Conservation (phyloP, 768 basidiomycete species). For the Boletus sensibilis region DNA sequence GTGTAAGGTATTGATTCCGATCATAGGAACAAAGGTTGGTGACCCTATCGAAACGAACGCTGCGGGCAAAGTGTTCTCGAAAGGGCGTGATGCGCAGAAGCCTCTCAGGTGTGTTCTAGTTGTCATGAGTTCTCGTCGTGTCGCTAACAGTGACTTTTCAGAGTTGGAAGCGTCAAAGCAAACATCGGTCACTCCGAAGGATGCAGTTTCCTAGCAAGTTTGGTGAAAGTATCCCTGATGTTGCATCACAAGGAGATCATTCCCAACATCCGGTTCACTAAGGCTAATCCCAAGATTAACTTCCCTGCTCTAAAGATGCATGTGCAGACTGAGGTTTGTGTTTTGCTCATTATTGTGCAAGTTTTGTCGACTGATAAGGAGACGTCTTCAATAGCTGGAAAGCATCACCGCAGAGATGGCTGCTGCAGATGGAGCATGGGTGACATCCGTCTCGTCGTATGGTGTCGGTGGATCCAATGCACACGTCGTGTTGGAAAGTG, state of each 20-base stretch:
- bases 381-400: conserved; percentile 16
- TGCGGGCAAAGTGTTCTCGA: conserved; percentile 39
- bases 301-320: conserved; percentile 26
- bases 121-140: background rate
- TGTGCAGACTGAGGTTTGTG: conserved; percentile 25
- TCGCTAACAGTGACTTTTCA: background rate
- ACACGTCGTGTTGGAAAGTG: conserved; percentile 32
- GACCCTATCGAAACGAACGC: conserved; percentile 53
- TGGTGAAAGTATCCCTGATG: conserved; percentile 36
- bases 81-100: conserved; percentile 18
- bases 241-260: conserved; percentile 30
- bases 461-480: conserved; percentile 37
- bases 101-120: conserved; percentile 15
- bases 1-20: background rate
- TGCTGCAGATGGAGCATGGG: conserved; percentile 28
- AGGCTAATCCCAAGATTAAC: conserved; percentile 29
- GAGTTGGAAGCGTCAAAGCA: conserved; percentile 29
- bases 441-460: conserved; percentile 35
- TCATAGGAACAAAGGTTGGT: conserved; percentile 39
- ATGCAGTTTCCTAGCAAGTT: conserved; percentile 35
- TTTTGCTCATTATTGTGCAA: background rate
- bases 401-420: conserved; percentile 29
- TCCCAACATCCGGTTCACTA: conserved; percentile 28
- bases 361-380: background rate
- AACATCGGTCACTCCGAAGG: conserved; percentile 30